Evolutionary conservation across 176 grass and related monocot genomes (phyloP), one percentile per base, ranked within the genome.

Genomic region (Raddia guianensis): DNA sequence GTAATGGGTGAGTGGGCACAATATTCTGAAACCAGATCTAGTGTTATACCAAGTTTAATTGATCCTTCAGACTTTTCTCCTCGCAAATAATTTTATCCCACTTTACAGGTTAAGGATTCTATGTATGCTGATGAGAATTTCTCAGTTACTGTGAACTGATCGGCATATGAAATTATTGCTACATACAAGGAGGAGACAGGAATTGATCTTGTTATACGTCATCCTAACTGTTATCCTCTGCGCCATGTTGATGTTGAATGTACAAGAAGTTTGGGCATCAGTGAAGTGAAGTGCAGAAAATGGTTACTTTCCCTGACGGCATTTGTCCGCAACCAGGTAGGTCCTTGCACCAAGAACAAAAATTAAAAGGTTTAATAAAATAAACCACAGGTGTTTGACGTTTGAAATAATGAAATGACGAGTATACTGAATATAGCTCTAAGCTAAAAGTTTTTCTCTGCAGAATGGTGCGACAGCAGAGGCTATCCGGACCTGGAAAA

Each of bases 131-230:
- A 95, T 85, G 96, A 98, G 21, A 95, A 93, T 68, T 98, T 98
- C 88, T 91, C 92, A 60, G 92, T 95, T 50, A 93, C 66, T 12
- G 88, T 98, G 19, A 98, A 92, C 78, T 76, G 84, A 50, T 89
- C 86, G 9, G 88, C 90, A 9, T 93, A 87, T 52, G 96, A 98
- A 72, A 98, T 98, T 51, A 85, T 95, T 79, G 96, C 92, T 73
- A 93, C 96, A 46, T 98, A 98, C 81, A 98, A 95, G 84, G 95
- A 98, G 74, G 95, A 98, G 75, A 89, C 92, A 75, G 88, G 92
- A 73, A 95, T 98, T 74, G 96, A 98, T 75, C 96, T 98, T 78
- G 90, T 98, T 3, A 89, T 95, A 85, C 90, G 84, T 12, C 88
- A 95, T 74, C 96, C 96, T 1, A 89, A 14, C 47, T 95, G 88